These are phyloP conservation scores for Apiotrichum akiyoshidainum DNA, from an alignment of 1,284 basidiomycete genomes.

Conservation along the genomic window DNA sequence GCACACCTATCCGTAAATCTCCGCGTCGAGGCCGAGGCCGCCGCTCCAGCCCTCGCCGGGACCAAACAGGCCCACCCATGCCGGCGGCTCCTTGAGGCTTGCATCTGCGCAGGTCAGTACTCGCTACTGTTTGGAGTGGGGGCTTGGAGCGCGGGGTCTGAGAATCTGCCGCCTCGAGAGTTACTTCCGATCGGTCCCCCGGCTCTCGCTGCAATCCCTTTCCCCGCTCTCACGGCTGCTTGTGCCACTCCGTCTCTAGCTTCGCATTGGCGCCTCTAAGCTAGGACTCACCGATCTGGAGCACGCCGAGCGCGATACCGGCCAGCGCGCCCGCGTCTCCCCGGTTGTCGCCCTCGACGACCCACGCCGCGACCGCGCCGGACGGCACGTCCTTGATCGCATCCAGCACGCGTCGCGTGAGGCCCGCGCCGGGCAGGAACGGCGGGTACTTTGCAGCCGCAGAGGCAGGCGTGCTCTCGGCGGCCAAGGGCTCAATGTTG, in stretches of 20 bases:
- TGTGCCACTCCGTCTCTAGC: no score
- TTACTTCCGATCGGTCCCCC: no score
- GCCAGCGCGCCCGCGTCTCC: slow-evolving; percentile 66
- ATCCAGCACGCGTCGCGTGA: slow-evolving; percentile 63
- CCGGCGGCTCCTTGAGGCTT: slow-evolving; percentile 26
- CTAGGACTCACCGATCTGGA: slow-evolving; percentile 44
- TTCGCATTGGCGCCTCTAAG: not conserved
- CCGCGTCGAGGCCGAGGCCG: slow-evolving; percentile 38
- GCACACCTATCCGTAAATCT: slow-evolving; percentile 42
- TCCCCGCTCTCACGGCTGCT: no score
- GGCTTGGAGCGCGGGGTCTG: no score
- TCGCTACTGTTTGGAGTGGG: no score
- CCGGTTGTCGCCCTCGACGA: slow-evolving; percentile 72
- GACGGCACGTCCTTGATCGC: slow-evolving; percentile 45
- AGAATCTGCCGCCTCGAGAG: no score
- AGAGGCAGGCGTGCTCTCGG: slow-evolving; percentile 18
- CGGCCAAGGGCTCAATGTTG: slow-evolving; percentile 8
- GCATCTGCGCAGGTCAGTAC: no score
- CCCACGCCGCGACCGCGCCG: slow-evolving; percentile 55
- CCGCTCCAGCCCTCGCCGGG: slow-evolving; percentile 45
- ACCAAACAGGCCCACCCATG: slow-evolving; percentile 48
- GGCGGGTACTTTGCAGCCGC: slow-evolving; percentile 46
- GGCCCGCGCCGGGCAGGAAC: slow-evolving; percentile 66
- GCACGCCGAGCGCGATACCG: slow-evolving; percentile 55
- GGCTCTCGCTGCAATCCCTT: no score